Base-by-base conservation (phyloP, 2,329 filamentous ascomycete genomes). In the Sporothrix euskadiensis region DNA sequence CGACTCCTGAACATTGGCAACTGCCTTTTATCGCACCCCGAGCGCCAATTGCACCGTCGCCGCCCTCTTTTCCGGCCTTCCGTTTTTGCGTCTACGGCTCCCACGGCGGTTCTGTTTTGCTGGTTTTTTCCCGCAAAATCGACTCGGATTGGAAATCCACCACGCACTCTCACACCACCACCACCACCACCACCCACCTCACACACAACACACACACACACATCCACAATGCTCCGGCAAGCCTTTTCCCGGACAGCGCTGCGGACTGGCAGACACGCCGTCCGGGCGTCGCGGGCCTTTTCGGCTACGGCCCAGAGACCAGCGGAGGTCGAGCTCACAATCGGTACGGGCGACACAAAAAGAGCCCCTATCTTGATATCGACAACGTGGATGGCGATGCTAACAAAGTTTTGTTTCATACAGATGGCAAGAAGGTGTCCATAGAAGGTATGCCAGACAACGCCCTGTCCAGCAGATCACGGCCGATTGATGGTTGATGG, bases 401-500 rank as follows among this genome's bases (percentile, higher is more conserved):
- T 66, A 52, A 69, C 52, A n/a, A 56, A 76, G 61, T 76, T 56
- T 22, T 61, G 57, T 63, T 69, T 81, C 84, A 79, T 84, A 80
- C 81, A 94, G 95, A 99, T 89, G 96, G 95, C 82, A 97, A 97
- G 88, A 97, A 98, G 85, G 92, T 99, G 73, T 97, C 94, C 76
- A 94, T 99, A 83, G 94, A 98, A 92, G 94, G 94, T 97, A 91
- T 78, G 79, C 19, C 39, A 22, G 32, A 52, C 39, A 41, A 44
- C 32, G 7, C 1, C 59, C 30, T 30, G 22, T 57, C 16, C 57
- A n/a, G n/a, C 35, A 6, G 49, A 14, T 12, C 47, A 26, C 35
- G 30, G 16, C 26, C 32, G 26, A 32, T 26, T 19, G 35, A 12
- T 10, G 16, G 47, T 26, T 12, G 16, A 39, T 61, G 32, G 52